phyloP scores from a whole-genome alignment of 352 stramenopile species.

The Phytophthora boehmeriae region DNA sequence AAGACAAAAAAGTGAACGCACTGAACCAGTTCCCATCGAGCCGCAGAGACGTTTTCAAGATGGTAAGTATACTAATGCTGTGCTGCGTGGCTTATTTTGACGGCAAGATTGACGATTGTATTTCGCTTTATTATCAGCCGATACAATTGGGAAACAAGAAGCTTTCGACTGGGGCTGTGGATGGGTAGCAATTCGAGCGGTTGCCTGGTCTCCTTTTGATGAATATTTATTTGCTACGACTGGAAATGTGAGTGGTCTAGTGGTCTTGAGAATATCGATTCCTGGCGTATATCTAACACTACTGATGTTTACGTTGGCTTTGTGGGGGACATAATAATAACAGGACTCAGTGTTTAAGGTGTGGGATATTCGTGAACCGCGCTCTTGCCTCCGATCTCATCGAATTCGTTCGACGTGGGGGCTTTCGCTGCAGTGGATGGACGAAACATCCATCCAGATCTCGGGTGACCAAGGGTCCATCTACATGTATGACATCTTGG shows the following conservation, averaged over 20 bases:
- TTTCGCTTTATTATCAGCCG: constrained; percentile 44
- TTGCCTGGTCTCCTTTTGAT: constrained; percentile 85
- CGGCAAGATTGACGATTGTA: constrained; percentile 11
- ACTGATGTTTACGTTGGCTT: too few species aligned
- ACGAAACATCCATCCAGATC: constrained; percentile 75
- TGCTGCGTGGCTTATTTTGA: neutral
- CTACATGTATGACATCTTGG: constrained; percentile 81
- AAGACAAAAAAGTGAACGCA: neutral
- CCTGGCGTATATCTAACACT: too few species aligned
- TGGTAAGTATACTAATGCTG: constrained; percentile 41
- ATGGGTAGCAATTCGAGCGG: constrained; percentile 80
- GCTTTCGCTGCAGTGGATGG: constrained; percentile 77
- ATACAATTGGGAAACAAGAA: constrained; percentile 84
- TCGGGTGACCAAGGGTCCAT: constrained; percentile 83
- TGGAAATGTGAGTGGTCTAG: constrained; percentile 67
- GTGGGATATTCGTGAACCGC: constrained; percentile 84
- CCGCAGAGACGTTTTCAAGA: constrained; percentile 83
- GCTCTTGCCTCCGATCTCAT: constrained; percentile 78
- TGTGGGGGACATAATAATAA: neutral
- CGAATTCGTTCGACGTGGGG: constrained; percentile 86
- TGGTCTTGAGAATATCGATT: too few species aligned
- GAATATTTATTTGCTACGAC: constrained; percentile 85
- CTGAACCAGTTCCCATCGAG: constrained; percentile 44
- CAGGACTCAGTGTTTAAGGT: constrained; percentile 87
- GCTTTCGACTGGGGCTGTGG: constrained; percentile 83